A percentile compares a stretch with the other conserved stretches of the same genome.
Conservation (phyloP, 352 stramenopile genomes). For the Phytophthora palmivora region DNA sequence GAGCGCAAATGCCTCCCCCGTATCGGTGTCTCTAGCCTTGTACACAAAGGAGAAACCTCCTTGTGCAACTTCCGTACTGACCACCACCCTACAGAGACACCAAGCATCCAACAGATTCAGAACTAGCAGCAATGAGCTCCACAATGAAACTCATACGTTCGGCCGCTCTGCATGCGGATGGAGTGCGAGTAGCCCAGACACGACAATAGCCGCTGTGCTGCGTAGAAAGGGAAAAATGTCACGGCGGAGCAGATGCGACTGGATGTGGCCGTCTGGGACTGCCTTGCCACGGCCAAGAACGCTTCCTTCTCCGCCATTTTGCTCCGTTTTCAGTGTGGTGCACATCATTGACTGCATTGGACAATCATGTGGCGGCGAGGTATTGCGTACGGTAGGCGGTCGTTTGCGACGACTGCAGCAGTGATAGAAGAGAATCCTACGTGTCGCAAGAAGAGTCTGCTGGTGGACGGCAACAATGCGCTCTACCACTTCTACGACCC, state of each 20-base stretch:
- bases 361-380: neutral
- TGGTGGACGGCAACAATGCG: conserved; percentile 74
- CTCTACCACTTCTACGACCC: conserved; percentile 71
- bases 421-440: conserved; percentile 5
- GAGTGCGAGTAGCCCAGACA: conserved; percentile 79
- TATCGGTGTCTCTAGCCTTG: conserved; percentile 69
- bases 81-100: conserved; percentile 48
- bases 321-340: too few species aligned
- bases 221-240: conserved; percentile 68
- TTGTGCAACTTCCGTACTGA: conserved; percentile 80
- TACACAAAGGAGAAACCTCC: conserved; percentile 91
- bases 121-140: neutral
- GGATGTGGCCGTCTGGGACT: conserved; percentile 22
- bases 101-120: conserved; percentile 5
- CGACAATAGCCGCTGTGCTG: conserved; percentile 64
- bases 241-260: conserved; percentile 61
- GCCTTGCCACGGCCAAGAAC: conserved; percentile 39
- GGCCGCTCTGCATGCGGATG: conserved; percentile 76
- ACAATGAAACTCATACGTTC: conserved; percentile 50
- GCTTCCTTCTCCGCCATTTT: conserved; percentile 39
- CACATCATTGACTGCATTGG: too few species aligned
- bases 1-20: conserved; percentile 83
- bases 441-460: conserved; percentile 47
- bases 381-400: conserved; percentile 7
- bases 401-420: conserved; percentile 18